Evolutionary conservation across 805 yeast species (phyloP).

Genomic region (Starmerella bombi): DNA sequence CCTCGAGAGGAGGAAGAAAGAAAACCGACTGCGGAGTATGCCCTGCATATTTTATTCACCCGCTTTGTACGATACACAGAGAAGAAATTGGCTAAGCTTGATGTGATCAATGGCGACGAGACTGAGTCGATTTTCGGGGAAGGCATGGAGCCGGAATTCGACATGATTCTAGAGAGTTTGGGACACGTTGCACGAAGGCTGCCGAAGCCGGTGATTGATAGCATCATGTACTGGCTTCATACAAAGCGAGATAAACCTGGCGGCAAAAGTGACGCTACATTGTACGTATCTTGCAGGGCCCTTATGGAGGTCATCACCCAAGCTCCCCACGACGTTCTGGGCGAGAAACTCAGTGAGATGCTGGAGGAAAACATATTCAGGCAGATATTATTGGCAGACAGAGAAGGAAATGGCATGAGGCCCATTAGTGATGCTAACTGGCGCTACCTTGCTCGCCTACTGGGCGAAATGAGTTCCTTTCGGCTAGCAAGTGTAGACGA

Average conservation of each 20-base stretch:
- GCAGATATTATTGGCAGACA: constrained; percentile 73
- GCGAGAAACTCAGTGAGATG: constrained; percentile 66
- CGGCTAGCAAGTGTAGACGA: constrained; percentile 83
- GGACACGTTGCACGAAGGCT: constrained; percentile 83
- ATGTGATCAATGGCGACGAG: constrained; percentile 46
- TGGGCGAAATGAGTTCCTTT: constrained; percentile 82
- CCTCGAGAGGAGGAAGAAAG: constrained; percentile 13
- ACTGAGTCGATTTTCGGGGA: constrained; percentile 70
- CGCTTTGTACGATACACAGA: constrained; percentile 93
- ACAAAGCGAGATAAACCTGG: constrained; percentile 73
- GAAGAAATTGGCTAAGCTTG: constrained; percentile 61
- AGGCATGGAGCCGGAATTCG: constrained; percentile 78
- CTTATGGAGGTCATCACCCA: constrained; percentile 85
- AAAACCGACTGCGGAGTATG: constrained; percentile 46
- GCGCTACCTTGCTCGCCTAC: constrained; percentile 75
- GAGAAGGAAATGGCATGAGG: constrained; percentile 43
- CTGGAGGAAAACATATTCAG: constrained; percentile 88
- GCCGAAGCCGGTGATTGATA: constrained; percentile 92
- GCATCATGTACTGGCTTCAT: constrained; percentile 97
- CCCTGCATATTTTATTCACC: constrained; percentile 84
- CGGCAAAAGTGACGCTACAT: constrained; percentile 57
- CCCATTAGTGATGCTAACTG: constrained; percentile 81
- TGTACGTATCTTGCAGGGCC: constrained; percentile 80
- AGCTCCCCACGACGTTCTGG: constrained; percentile 57
- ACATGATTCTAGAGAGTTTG: constrained; percentile 67